A percentile compares a stretch with the other conserved stretches of the same genome.
Conservation (phyloP, 169 alveolate species). For the Plasmodium falciparum region DNA sequence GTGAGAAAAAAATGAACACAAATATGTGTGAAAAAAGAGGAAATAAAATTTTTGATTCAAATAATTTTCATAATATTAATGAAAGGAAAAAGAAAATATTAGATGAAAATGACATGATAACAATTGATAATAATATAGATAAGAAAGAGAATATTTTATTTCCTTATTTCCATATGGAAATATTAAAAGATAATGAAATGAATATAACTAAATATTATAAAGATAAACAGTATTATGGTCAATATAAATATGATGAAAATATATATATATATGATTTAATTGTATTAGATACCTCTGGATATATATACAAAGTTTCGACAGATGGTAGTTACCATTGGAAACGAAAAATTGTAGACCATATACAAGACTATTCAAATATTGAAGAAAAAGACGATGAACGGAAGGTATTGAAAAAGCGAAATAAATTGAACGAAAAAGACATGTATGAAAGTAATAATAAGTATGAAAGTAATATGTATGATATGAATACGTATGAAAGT, state of each 20-base stretch:
- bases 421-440: neutral
- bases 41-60: conserved; percentile 12
- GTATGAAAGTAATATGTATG: neutral
- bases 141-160: conserved; percentile 35
- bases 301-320: conserved; percentile 72
- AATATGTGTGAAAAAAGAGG: conserved; percentile 32
- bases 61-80: neutral
- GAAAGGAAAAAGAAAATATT: neutral
- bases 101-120: conserved; percentile 4
- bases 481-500: neutral
- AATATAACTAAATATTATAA: conserved; percentile 32
- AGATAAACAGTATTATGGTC: conserved; percentile 51
- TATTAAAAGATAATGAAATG: conserved; percentile 15
- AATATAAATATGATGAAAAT: conserved; percentile 50
- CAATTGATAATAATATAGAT: conserved; percentile 9
- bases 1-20: neutral
- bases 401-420: conserved; percentile 12
- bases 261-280: conserved; percentile 39
- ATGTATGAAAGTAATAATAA: conserved; percentile 2
- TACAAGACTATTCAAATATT: conserved; percentile 27
- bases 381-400: conserved; percentile 14
- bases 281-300: conserved; percentile 63
- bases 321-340: conserved; percentile 74
- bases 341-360: conserved; percentile 43
- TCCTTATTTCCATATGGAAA: conserved; percentile 22